These are phyloP conservation scores for Plantago coronopus DNA, from an alignment of 305 asterid genomes.

Conservation along the genomic window DNA sequence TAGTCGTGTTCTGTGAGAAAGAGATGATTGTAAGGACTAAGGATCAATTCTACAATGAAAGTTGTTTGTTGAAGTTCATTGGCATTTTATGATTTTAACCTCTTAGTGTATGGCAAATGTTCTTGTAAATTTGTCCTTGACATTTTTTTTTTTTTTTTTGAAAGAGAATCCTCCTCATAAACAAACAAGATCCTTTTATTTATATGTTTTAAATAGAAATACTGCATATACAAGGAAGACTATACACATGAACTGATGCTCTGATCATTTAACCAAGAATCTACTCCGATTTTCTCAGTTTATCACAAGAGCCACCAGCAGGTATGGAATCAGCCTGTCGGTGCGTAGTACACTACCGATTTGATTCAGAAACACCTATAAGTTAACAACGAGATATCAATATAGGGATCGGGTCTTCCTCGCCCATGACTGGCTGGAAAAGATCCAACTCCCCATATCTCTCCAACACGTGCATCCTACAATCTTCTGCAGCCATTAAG, in stretches of 20 bases:
- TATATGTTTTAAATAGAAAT: not conserved
- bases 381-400: conserved; percentile 75
- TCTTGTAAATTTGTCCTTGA: no score
- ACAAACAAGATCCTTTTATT: conserved; percentile 2
- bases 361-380: conserved; percentile 2
- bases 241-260: conserved; percentile 25
- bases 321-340: conserved; percentile 9
- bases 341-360: not conserved
- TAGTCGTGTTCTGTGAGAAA: no score
- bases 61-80: no score
- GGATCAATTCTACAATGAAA: no score
- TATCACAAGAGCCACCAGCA: conserved; percentile 40
- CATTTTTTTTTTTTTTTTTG: no score
- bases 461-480: conserved; percentile 95
- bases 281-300: conserved; percentile 33
- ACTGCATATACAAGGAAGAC: conserved; percentile 13
- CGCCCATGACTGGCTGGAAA: conserved; percentile 77
- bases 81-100: no score
- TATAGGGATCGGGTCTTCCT: conserved; percentile 61
- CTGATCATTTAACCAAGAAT: conserved; percentile 44
- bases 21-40: no score
- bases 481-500: conserved; percentile 89
- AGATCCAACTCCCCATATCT: conserved; percentile 82
- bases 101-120: no score
- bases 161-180: not conserved